Base-by-base conservation (phyloP, 75 land plant species). In the Selaginella tamariscina region DNA sequence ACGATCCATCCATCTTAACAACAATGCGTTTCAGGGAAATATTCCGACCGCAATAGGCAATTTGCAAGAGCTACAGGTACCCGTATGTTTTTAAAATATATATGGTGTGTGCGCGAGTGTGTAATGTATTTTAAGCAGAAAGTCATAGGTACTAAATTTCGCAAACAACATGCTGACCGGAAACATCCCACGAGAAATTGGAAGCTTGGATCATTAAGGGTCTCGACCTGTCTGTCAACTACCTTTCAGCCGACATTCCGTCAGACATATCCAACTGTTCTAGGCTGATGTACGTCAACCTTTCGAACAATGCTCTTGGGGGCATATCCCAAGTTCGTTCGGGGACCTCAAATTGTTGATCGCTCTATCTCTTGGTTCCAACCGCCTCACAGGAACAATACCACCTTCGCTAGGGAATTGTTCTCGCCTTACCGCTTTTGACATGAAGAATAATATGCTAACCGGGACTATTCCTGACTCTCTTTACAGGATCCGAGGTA, bases 221-320 rank as follows among this genome's bases (percentile, higher is more conserved):
- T 65, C 78, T 87, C 27, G 84, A 87, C 55, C 82, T 87, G 33
- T 84, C 90, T 2, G 73, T 74, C 29, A 87, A 87, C 54, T 32
- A 29, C 13, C 71, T 88, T 44, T 69, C 83, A 29, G 91, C 88
- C 5, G 66, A 33, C 0, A 71, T 88, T 1, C 86, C 92, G 15
- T 5, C 55, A 1, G 64, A 55, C 2, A 21, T 83, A 26, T 59
- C 76, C 24, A 0, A 33, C 30, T 27, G 57, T 18, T 27, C 33
- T 0, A 27, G 33, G 24, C 64, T 88, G 0, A 69, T 71, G 56
- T 56, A 78, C 31, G 54, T 85, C n/a, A 77, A 85, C 78, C 69
- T 88, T 31, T 82, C 78, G 54, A 27, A 72, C 30, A 88, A 88
- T 32, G 30, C 44, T 0, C 59, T 88, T 11, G 64, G 72, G 18